phyloP scores from a whole-genome alignment of 371 early-diverging fungal genomes.

The Haplosporangium sp. region DNA sequence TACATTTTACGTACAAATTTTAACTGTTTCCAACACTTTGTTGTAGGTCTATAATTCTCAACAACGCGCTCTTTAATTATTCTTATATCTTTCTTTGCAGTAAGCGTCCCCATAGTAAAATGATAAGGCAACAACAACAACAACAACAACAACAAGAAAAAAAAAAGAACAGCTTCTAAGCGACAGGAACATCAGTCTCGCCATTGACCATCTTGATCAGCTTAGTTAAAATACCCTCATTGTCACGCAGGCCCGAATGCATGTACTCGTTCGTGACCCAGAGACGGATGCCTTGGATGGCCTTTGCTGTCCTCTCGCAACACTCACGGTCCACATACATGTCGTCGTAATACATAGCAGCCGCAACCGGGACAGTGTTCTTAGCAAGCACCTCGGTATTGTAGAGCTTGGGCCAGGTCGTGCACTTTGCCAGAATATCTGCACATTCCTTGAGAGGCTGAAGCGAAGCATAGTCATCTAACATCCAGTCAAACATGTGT shows the following conservation, averaged over 20 bases:
- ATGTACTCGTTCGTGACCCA: conserved; percentile 83
- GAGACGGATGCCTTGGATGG: conserved; percentile 69
- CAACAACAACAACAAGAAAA: background rate
- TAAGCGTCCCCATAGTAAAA: background rate
- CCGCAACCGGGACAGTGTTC: conserved; percentile 72
- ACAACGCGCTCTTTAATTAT: background rate
- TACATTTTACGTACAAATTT: too few relatives aligned
- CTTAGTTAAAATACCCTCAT: conserved; percentile 66
- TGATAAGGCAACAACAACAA: background rate
- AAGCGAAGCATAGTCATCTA: conserved; percentile 77
- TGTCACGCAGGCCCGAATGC: conserved; percentile 74
- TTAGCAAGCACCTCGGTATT: conserved; percentile 60
- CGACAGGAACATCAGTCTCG: conserved; percentile 55
- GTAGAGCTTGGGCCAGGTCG: conserved; percentile 71
- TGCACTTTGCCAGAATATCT: conserved; percentile 68
- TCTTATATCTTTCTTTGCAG: too few relatives aligned
- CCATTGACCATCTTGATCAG: conserved; percentile 70
- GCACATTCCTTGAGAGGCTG: conserved; percentile 70
- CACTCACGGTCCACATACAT: conserved; percentile 71
- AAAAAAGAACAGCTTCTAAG: background rate
- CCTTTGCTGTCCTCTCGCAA: conserved; percentile 71
- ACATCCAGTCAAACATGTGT: conserved; percentile 81
- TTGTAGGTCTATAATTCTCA: too few relatives aligned
- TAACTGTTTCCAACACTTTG: too few relatives aligned
- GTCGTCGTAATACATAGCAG: conserved; percentile 80